A percentile compares a stretch with the other conserved stretches of the same genome.
Evolutionary conservation across 768 basidiomycete species (phyloP).

Genomic region (Mycena alexandri): DNA sequence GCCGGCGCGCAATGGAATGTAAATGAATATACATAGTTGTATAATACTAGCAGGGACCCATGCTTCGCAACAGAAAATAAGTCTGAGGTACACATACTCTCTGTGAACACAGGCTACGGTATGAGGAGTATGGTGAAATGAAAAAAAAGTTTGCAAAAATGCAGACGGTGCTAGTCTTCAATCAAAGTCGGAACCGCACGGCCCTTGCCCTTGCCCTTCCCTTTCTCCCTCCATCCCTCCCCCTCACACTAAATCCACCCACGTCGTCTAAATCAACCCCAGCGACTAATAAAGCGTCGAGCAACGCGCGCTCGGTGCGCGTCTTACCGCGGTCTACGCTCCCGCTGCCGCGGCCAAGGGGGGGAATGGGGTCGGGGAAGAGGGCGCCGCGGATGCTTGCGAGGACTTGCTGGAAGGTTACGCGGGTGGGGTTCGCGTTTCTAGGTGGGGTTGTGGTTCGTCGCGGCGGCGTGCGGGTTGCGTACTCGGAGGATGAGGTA

Average conservation of each 20-base stretch:
- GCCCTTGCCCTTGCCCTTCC: conserved; percentile 33
- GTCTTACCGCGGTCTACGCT: conserved; percentile 15
- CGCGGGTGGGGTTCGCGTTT: conserved; percentile 21
- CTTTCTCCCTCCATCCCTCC: neutral
- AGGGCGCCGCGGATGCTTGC: conserved; percentile 33
- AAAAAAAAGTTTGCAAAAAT: too few relatives aligned
- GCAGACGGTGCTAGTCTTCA: too few relatives aligned
- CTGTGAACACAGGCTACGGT: too few relatives aligned
- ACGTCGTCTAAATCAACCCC: conserved; percentile 4
- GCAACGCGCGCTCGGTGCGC: conserved; percentile 22
- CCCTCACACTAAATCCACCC: too few relatives aligned
- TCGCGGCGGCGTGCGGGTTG: neutral
- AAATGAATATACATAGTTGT: too few relatives aligned
- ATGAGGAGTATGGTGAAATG: too few relatives aligned
- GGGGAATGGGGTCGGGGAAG: conserved; percentile 21
- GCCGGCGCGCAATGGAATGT: too few relatives aligned
- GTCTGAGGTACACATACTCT: too few relatives aligned
- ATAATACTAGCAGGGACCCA: too few relatives aligned
- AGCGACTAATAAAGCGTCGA: conserved; percentile 27
- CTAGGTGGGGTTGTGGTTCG: neutral
- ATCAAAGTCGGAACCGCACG: conserved; percentile 7
- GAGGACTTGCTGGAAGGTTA: conserved; percentile 35
- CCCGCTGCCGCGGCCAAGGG: neutral
- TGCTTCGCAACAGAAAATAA: too few relatives aligned
- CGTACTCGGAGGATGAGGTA: too few relatives aligned